Evolutionary conservation across 202 grass and related monocot genomes (phyloP), one percentile per base, ranked within the genome.

Genomic region (Sporobolus alterniflorus): DNA sequence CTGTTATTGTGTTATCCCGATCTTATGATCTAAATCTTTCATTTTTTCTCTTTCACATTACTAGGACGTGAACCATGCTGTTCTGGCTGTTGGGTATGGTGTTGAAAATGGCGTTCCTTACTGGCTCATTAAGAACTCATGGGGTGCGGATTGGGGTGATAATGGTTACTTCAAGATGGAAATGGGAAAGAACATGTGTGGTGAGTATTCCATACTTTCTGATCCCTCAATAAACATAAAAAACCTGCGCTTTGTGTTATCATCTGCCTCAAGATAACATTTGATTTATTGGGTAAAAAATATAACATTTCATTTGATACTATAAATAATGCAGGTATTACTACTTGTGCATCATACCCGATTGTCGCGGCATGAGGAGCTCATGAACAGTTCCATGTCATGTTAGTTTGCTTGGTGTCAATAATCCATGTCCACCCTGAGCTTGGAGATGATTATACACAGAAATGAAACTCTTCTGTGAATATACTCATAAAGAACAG

Each of bases 111-210:
- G 91, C 4, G 52, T 92, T 16, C 87, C 91, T 3, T 99, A 96
- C 51, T 99, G 96, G 96, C 83, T 99, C 25, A 92, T 99, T 78
- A 99, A 99, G 88, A 99, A 99, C 86, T 99, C 96, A 32, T 99
- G 96, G 96, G 96, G 96, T 8, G 81, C 62, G 2, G 85, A 96
- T 16, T 99, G 96, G 96, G 96, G 96, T 49, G 76, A 79, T 3
- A 40, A 92, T 42, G 96, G 96, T 55, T 96, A 99, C 87, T 99
- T 99, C 91, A 99, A 99, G 85, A 99, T 99, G 96, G 96, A 99
- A 64, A 40, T 96, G 52, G 96, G 93, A 26, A 99, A 99, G 85
- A 99, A 99, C 86, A 99, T 99, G 96, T 99, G 96, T 3, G 96
- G 96, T 99, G 31, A 90, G 96, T 88, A 55, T 61, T 81, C 29